Percentiles rank a stretch among this genome's conserved stretches.
phyloP scores from a whole-genome alignment of 2,329 filamentous ascomycete genomes.

The Aspergillus ibericus region DNA sequence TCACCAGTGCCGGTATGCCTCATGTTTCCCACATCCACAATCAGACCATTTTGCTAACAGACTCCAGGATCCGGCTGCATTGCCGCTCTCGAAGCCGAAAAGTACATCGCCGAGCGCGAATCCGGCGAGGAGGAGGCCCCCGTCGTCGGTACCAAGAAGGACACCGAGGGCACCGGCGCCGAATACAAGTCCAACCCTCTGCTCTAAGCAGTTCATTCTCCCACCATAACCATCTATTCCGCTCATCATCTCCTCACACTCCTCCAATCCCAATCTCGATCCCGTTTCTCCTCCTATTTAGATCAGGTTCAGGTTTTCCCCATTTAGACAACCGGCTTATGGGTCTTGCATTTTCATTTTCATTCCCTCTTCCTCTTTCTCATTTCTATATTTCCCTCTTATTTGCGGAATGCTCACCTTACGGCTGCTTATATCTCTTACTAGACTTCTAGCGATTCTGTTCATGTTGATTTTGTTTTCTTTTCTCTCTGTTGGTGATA shows the following conservation, averaged over 20 bases:
- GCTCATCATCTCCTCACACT: neutral
- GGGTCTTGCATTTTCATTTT: neutral
- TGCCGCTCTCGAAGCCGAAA: conserved; percentile 93
- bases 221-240: neutral
- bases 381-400: neutral
- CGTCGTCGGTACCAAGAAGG: conserved; percentile 28
- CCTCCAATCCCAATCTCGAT: neutral
- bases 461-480: neutral
- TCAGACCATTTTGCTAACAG: conserved; percentile 21
- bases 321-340: neutral
- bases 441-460: conserved; percentile 21
- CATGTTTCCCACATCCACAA: neutral
- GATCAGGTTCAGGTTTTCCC: neutral
- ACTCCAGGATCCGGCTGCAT: conserved; percentile 81
- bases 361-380: neutral
- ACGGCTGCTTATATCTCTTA: conserved; percentile 12
- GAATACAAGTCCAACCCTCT: conserved; percentile 66
- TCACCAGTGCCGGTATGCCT: conserved; percentile 89
- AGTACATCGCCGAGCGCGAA: conserved; percentile 79
- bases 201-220: conserved; percentile 48
- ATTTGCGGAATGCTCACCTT: conserved; percentile 3
- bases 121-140: conserved; percentile 53
- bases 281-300: neutral
- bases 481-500: conserved; percentile 8
- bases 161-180: conserved; percentile 38